Conservation (phyloP, 495 filamentous ascomycete species). For the Hypoxylon fragiforme region DNA sequence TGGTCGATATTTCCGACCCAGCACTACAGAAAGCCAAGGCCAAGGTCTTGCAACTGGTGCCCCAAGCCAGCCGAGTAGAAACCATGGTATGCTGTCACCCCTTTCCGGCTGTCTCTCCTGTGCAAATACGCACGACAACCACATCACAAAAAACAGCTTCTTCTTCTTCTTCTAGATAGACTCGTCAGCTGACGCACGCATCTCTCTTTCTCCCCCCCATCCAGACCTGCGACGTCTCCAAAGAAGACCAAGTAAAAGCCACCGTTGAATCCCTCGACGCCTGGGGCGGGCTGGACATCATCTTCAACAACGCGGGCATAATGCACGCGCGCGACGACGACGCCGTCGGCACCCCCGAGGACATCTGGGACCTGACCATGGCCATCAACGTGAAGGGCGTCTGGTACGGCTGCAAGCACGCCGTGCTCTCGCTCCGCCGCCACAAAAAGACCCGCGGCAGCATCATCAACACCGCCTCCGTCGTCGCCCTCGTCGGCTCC, state of each 20-base stretch:
- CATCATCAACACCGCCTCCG: conserved; percentile 93
- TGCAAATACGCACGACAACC: no score
- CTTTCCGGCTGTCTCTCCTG: no score
- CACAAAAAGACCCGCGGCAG: conserved; percentile 76
- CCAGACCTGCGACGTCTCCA: conserved; percentile 63
- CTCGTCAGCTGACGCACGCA: conserved; percentile 2
- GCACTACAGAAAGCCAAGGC: conserved; percentile 70
- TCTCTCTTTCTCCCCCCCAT: background rate
- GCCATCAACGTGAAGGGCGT: conserved; percentile 98
- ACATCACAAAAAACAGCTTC: no score
- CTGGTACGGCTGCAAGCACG: conserved; percentile 95
- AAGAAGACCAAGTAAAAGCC: conserved; percentile 73
- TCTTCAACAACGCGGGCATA: conserved; percentile 99
- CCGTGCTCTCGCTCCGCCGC: conserved; percentile 77
- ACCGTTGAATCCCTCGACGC: conserved; percentile 70
- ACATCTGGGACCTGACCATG: conserved; percentile 94
- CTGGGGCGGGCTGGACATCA: conserved; percentile 92
- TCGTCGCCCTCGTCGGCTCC: conserved; percentile 88
- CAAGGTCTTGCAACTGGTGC: conserved; percentile 73
- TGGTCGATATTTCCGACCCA: conserved; percentile 79
- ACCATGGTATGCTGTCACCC: conserved; percentile 46
- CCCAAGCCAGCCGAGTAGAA: conserved; percentile 62
- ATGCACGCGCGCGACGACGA: conserved; percentile 92
- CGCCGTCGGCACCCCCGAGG: conserved; percentile 80
- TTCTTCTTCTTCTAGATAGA: no score